Base-by-base conservation (phyloP, 305 asterid species). In the Rubia tinctorum region DNA sequence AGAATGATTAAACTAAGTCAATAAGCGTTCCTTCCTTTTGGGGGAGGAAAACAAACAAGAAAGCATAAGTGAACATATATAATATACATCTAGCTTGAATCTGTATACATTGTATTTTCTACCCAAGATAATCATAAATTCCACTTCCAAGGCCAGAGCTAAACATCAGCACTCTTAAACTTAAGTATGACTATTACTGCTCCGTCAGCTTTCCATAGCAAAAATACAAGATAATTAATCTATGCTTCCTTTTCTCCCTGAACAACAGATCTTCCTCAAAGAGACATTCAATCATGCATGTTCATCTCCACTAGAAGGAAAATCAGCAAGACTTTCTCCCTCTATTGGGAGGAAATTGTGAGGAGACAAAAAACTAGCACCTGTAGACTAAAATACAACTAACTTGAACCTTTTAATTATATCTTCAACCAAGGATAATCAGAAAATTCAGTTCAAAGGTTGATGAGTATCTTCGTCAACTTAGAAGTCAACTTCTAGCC, bases 391-490 rank as follows among this genome's bases (percentile, higher is more conserved):
- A 44, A 51, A 51, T 51, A 51, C 58, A 51, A 15, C 58, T 25
- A 25, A 13, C 44, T 18, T 25, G 25, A 25, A 45, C 39, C 5
- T 17, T 34, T 15, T 25, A 45, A 44, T 34, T 53, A 49, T 40
- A 53, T 53, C 73, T 34, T 69, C 34, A 17, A 53, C 34, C 73
- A 53, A 51, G 58, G 22, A 51, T 51, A 37, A 37, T 37, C 40
- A 37, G 40, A 37, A 37, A 37, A 37, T 37, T 37, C 40, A 37
- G 40, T 37, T 37, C 7, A 7, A 37, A 37, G 40, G 40, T 37
- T 37, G 40, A 37, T 37, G 40, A 37, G 40, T 3, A 37, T 37
- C 40, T 37, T 37, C 45, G 9, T 8, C 10, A n/a, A 30, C 3
- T 30, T 30, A 30, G 37, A 30, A 30, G 37, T 30, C 37, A 30